These are phyloP conservation scores for Fusarium siculi DNA, from an alignment of 2,329 filamentous ascomycete species.

Conservation along the genomic window DNA sequence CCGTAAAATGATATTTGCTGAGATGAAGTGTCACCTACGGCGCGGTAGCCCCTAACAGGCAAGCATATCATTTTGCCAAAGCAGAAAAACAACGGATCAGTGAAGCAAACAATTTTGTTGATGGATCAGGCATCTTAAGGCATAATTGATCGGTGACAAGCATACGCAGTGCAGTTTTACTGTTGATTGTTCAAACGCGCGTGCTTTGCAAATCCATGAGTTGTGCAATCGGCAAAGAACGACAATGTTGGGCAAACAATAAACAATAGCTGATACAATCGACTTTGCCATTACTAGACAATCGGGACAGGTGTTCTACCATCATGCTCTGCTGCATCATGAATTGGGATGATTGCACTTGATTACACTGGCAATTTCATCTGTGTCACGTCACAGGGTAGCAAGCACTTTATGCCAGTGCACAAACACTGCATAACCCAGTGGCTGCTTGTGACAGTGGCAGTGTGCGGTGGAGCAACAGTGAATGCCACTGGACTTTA, in stretches of 20 bases:
- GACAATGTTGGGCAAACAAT: accelerated
- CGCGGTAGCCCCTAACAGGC: accelerated
- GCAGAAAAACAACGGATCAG: accelerated
- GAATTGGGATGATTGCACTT: neutral
- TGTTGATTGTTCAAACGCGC: neutral
- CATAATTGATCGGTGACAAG: no score
- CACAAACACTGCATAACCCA: neutral
- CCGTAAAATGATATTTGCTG: accelerated
- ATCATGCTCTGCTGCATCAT: accelerated
- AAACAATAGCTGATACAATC: neutral
- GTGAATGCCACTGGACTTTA: neutral
- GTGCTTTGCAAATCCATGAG: neutral
- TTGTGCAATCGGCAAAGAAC: neutral
- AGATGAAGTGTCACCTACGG: accelerated
- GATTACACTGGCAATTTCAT: neutral
- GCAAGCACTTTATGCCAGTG: neutral
- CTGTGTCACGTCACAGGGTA: neutral
- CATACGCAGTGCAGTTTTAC: no score
- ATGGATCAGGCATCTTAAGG: no score
- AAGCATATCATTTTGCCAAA: neutral
- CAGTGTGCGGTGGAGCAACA: neutral
- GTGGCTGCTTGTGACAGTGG: neutral
- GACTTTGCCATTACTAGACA: accelerated
- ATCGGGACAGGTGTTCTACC: accelerated
- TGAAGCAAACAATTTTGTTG: accelerated